These are phyloP conservation scores for Russula brevipes DNA, from an alignment of 768 basidiomycete species.

Conservation along the genomic window DNA sequence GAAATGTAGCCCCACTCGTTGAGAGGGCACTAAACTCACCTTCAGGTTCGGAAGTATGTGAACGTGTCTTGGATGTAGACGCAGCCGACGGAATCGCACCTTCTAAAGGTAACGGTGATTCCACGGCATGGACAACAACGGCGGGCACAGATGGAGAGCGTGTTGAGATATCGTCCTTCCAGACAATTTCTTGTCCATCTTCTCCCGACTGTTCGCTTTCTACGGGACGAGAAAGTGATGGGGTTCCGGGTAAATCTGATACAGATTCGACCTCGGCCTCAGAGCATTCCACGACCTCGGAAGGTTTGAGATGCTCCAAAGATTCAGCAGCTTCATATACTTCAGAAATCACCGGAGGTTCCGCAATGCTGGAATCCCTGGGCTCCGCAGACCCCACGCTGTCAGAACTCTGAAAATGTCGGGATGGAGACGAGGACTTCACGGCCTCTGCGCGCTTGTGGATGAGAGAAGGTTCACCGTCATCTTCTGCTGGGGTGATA, in stretches of 20 bases:
- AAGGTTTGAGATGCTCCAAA: slow-evolving; percentile 4
- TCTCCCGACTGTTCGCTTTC: slow-evolving; percentile 2
- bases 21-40: neutral
- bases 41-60: neutral
- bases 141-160: slow-evolving; percentile 6
- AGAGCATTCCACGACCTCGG: slow-evolving; percentile 5
- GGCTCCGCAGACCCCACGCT: neutral
- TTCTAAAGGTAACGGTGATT: neutral
- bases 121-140: neutral
- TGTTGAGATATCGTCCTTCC: slow-evolving; percentile 1
- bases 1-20: neutral
- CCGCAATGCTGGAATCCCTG: neutral
- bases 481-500: slow-evolving; percentile 12
- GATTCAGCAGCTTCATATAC: neutral
- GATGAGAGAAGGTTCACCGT: neutral
- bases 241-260: neutral
- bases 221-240: neutral
- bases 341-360: neutral
- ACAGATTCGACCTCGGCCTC: slow-evolving; percentile 4
- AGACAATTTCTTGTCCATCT: neutral
- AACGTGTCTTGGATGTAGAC: neutral
- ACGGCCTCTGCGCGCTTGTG: neutral
- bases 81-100: neutral
- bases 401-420: neutral
- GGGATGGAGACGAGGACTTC: neutral